A percentile compares a stretch with the other conserved stretches of the same genome.
Evolutionary conservation across 306 rosid species (phyloP).

Genomic region (Dalbergia cochinchinensis): DNA sequence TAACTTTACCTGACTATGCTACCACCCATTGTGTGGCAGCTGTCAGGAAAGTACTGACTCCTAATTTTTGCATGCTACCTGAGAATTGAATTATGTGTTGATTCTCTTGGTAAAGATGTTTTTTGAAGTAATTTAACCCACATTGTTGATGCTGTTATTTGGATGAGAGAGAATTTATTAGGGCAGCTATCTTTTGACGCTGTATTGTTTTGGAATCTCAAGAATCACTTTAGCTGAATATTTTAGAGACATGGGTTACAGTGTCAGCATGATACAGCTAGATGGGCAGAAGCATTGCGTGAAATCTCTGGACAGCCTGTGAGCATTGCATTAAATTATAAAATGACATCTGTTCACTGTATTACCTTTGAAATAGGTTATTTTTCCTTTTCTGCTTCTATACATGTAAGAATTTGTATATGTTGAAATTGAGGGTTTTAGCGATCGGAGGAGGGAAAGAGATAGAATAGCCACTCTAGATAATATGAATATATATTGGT

Average conservation of each 20-base stretch:
- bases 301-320: conserved; percentile 99
- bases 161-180: not conserved
- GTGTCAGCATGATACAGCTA: conserved; percentile 65
- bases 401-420: too few species aligned
- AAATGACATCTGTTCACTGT: conserved; percentile 1
- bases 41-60: not conserved
- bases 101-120: not conserved
- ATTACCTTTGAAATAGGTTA: not conserved
- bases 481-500: too few species aligned
- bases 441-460: too few species aligned
- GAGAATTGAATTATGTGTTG: not conserved
- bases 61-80: not conserved
- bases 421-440: too few species aligned
- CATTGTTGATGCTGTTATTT: not conserved
- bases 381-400: too few species aligned
- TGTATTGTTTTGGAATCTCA: conserved; percentile 51
- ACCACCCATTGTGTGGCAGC: not conserved
- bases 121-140: not conserved
- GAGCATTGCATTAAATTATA: conserved; percentile 38
- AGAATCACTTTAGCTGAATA: conserved; percentile 98
- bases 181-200: not conserved
- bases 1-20: not conserved
- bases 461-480: too few species aligned
- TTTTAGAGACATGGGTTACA: conserved; percentile 97
- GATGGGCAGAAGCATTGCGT: conserved; percentile 99